Base-by-base conservation (phyloP, 805 yeast genomes). In the Starmerella floris region DNA sequence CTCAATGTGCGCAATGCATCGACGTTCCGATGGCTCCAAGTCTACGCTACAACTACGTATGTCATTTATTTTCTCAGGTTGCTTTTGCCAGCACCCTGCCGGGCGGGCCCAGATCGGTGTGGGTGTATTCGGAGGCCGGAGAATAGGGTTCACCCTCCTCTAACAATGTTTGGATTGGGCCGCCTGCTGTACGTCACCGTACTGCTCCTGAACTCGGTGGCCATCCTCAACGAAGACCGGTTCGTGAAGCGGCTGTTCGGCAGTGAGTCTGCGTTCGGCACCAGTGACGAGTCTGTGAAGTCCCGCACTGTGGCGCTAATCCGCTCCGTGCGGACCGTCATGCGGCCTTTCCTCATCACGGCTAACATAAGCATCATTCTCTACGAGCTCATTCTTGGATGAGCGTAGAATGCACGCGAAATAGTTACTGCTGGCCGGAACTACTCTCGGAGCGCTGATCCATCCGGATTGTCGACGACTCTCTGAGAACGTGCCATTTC, bases 141-240 rank as follows among this genome's bases (percentile, higher is more conserved):
- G n/a, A n/a, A n/a, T n/a, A n/a, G n/a, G n/a, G n/a, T n/a, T n/a
- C n/a, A n/a, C n/a, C n/a, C n/a, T n/a, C n/a, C n/a, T 25, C 13
- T 22, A 34, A 6, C 19, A 20, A 62, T 61, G 65, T 62, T 62
- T 48, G 66, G 66, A 6, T 51, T 63, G 25, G 66, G 66, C 16
- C 48, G 60, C 31, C 48, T 63, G 34, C 51, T 57, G 40, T 63
- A 62, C 47, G 58, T 62, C 35, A 51, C 55, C 21, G 57, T 65
- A 20, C 57, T 82, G 30, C 62, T 80, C 43, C 71, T 80, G 37
- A 82, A 82, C 58, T 74, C 88, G 0, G 72, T 82, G 23, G 91
- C 91, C 0, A 78, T 82, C 28, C 68, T 82, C 40, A 79, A 80
- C 57, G 93, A 82, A 53, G 91, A 82, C 54, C 64, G 94, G 45